Evolutionary conservation across 208 protist species (phyloP).

Genomic region (Trypanosoma theileri): DNA sequence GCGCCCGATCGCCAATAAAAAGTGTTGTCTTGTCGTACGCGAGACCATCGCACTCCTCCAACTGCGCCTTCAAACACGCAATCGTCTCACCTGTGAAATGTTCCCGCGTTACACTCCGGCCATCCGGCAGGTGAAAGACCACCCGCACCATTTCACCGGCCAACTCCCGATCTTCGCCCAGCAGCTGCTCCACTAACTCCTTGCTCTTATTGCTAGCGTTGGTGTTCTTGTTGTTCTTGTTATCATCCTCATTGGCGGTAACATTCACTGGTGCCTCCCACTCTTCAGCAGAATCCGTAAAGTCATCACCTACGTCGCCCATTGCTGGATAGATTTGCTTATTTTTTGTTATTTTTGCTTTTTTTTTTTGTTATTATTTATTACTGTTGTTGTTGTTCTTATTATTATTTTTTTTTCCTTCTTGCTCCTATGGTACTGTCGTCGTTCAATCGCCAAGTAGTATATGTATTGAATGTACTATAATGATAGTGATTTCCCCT

Average conservation of each 20-base stretch:
- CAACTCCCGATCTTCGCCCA: constrained; percentile 68
- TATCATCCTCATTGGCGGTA: constrained; percentile 4
- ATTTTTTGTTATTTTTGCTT: constrained; percentile 2
- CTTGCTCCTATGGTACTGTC: no score
- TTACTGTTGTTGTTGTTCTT: no score
- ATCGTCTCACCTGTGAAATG: constrained; percentile 86
- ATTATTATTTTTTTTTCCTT: no score
- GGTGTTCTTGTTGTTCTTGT: background rate
- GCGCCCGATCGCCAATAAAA: constrained; percentile 52
- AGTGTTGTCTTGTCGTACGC: constrained; percentile 69
- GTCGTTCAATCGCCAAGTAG: no score
- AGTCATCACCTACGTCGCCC: constrained; percentile 27
- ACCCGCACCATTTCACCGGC: constrained; percentile 42
- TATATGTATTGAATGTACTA: no score
- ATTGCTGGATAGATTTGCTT: background rate
- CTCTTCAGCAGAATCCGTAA: constrained; percentile 69
- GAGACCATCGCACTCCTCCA: constrained; percentile 54
- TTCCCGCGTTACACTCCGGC: constrained; percentile 24
- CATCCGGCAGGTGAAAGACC: constrained; percentile 51
- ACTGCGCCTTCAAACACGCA: constrained; percentile 65
- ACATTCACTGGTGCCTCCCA: constrained; percentile 54
- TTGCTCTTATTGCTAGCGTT: background rate
- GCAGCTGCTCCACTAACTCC: constrained; percentile 32
- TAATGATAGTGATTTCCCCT: no score
- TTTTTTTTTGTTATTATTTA: no score